Conservation (phyloP, 768 basidiomycete genomes). For the Paxillus rubicundulus region DNA sequence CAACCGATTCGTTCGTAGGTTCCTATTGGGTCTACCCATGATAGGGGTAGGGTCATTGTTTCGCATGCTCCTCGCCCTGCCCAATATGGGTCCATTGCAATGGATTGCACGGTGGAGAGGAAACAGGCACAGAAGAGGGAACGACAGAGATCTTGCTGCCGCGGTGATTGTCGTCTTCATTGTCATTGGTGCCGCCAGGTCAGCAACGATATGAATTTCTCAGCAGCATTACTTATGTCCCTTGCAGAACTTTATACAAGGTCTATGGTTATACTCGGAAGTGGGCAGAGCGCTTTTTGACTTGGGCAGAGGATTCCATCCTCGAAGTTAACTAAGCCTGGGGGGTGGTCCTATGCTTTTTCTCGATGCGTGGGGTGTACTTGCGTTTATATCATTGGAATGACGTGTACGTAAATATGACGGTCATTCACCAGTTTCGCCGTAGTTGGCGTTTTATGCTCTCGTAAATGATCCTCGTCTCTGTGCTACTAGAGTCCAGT, state of each 20-base stretch:
- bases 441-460: slow-evolving; percentile 67
- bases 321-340: slow-evolving; percentile 62
- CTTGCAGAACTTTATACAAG: slow-evolving; percentile 60
- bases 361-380: background rate
- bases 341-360: background rate
- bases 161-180: slow-evolving; percentile 61
- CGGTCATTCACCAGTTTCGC: slow-evolving; percentile 56
- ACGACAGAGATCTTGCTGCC: slow-evolving; percentile 62
- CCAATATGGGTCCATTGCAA: slow-evolving; percentile 64
- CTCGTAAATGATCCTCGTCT: slow-evolving; percentile 67
- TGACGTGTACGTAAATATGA: slow-evolving; percentile 12
- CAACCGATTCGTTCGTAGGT: slow-evolving; percentile 60
- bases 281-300: slow-evolving; percentile 56
- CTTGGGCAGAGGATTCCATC: slow-evolving; percentile 77
- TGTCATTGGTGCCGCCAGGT: slow-evolving; percentile 63
- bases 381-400: slow-evolving; percentile 8
- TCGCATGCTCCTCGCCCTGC: slow-evolving; percentile 65
- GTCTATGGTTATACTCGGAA: slow-evolving; percentile 66
- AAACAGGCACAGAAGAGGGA: slow-evolving; percentile 49
- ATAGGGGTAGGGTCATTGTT: slow-evolving; percentile 75
- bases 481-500: slow-evolving; percentile 56
- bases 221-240: slow-evolving; percentile 9
- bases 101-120: slow-evolving; percentile 67
- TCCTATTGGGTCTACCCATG: slow-evolving; percentile 73
- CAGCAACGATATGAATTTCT: slow-evolving; percentile 13